Evolutionary conservation across 2,329 filamentous ascomycete species (phyloP), one percentile per base, ranked within the genome.

Genomic region (Whalleya microplaca): DNA sequence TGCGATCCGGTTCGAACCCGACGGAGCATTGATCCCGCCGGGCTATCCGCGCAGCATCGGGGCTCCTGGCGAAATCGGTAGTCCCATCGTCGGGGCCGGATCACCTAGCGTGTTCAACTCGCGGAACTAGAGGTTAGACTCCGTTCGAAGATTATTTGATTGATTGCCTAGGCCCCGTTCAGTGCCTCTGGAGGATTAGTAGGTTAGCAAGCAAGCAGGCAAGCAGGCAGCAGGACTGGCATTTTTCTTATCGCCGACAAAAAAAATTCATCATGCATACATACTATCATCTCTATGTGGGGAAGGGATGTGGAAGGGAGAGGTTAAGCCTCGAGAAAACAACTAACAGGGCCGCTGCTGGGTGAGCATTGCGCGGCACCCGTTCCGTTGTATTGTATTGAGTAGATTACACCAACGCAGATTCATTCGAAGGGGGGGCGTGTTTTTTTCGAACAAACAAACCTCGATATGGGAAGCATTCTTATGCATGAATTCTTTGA

Each of bases 51-150:
- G 80, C 61, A 74, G 76, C 5, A 74, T 84, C 1, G 83, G 82
- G 45, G 81, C 82, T 6, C 86, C 87, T 2, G 86, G 88, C 29
- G 85, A 91, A 71, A 89, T 91, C 58, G 86, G 87, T 43, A 91
- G 88, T 68, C 88, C 88, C 2, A 73, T 69, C 10, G 64, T 69
- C 44, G 64, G 63, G 23, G 43, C 53, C 45, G 59, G 62, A 21
- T 61, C 56, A 21, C 59, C 59, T 48, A 45, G 43, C 41, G 40
- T 56, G 21, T 63, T 61, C 45, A 40, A n/a, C 41, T 29, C 55
- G 32, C 32, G 32, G 32, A 37, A 37, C 32, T 16, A 37, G 14
- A 16, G 32, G 32, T 37, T 16, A 3, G 14, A 12, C 10, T 37
- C 6, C 3, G 3, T 12, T 12, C 7, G 32, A 37, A 8, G 32